phyloP scores from a whole-genome alignment of 495 filamentous ascomycete genomes.

The Thermochaetoides thermophila region DNA sequence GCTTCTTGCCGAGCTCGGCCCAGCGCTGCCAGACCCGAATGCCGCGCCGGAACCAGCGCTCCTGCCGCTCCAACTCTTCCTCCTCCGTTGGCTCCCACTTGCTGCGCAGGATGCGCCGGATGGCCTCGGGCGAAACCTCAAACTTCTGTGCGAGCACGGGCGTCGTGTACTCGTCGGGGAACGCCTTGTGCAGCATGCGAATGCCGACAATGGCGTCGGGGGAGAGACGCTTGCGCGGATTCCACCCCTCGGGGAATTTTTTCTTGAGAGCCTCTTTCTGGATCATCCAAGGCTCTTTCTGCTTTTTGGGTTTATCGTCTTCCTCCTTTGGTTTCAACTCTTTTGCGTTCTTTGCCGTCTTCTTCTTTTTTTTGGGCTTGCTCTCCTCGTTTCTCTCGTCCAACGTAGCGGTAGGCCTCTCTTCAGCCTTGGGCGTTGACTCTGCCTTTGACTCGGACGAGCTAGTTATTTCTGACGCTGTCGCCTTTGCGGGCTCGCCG shows the following conservation, averaged over 20 bases:
- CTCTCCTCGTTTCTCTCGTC: too few relatives aligned
- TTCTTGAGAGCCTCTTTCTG: slow-evolving; percentile 18
- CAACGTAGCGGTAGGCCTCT: too few relatives aligned
- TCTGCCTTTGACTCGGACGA: too few relatives aligned
- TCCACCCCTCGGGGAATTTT: slow-evolving; percentile 66
- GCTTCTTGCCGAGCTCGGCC: slow-evolving; percentile 53
- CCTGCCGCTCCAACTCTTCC: slow-evolving; percentile 43
- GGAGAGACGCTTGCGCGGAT: slow-evolving; percentile 70
- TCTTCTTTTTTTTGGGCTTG: background rate
- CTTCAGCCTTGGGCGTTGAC: background rate
- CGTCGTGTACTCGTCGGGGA: slow-evolving; percentile 63
- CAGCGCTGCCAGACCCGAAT: slow-evolving; percentile 60
- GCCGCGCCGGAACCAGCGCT: slow-evolving; percentile 67
- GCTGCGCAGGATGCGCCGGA: slow-evolving; percentile 70
- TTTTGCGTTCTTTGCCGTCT: slow-evolving; percentile 1
- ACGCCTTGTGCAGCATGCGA: slow-evolving; percentile 55
- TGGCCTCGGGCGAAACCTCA: slow-evolving; percentile 69
- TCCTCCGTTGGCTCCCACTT: slow-evolving; percentile 61
- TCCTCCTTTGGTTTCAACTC: background rate
- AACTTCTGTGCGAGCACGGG: slow-evolving; percentile 62
- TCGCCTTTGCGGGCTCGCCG: background rate
- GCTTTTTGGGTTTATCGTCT: background rate
- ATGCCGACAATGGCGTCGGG: slow-evolving; percentile 84
- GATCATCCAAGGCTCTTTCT: slow-evolving; percentile 10
- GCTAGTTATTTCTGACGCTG: background rate